These are phyloP conservation scores for Aureobasidium zeae DNA, from an alignment of 2,329 filamentous ascomycete species.

Conservation along the genomic window DNA sequence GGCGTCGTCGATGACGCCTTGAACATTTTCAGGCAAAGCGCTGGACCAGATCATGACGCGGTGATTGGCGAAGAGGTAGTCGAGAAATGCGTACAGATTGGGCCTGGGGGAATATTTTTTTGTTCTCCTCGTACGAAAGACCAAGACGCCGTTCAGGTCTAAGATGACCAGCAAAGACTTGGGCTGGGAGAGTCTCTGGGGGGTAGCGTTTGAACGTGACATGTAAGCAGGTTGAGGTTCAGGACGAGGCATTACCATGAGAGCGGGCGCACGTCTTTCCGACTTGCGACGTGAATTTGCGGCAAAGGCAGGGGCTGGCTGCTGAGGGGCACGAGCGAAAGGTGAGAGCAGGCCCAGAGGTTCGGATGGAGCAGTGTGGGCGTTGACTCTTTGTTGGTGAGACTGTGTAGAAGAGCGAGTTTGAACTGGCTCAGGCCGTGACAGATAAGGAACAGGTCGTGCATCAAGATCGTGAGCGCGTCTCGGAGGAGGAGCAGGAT, in stretches of 20 bases:
- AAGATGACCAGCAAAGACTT: constrained; percentile 64
- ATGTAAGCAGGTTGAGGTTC: neutral
- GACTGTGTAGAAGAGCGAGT: too few relatives aligned
- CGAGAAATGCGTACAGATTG: constrained; percentile 57
- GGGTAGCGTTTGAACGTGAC: neutral
- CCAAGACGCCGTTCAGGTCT: constrained; percentile 86
- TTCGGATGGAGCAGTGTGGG: neutral
- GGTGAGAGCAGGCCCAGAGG: neutral
- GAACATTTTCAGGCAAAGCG: constrained; percentile 64
- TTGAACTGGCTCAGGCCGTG: too few relatives aligned
- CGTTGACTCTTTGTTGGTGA: too few relatives aligned
- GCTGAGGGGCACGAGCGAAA: too few relatives aligned
- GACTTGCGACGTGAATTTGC: too few relatives aligned
- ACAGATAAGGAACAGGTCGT: neutral
- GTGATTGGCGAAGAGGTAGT: constrained; percentile 65
- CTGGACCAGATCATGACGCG: constrained; percentile 86
- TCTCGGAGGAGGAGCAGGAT: neutral
- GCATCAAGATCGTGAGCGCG: neutral
- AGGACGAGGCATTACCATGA: constrained; percentile 1
- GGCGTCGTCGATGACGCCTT: constrained; percentile 55
- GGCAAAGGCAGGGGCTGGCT: too few relatives aligned
- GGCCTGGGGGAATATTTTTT: constrained; percentile 47
- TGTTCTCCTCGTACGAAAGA: constrained; percentile 50
- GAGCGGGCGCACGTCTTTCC: neutral
- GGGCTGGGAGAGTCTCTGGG: constrained; percentile 16